Base-by-base conservation (phyloP, 2,329 filamentous ascomycete species). In the Phialophora chinensis region DNA sequence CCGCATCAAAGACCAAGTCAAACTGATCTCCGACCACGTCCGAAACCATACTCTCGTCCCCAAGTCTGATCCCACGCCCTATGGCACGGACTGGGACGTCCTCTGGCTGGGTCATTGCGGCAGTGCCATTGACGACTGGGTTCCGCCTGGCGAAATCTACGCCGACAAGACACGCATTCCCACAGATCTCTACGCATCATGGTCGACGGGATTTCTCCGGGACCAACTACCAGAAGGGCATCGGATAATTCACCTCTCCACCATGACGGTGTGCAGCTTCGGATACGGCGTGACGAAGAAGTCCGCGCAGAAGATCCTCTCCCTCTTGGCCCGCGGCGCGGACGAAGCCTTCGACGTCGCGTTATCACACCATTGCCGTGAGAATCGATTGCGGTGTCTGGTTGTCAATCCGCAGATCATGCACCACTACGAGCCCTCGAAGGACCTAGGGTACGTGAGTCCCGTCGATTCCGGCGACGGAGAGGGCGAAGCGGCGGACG, bases 61-160 rank as follows among this genome's bases (percentile, higher is more conserved):
- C 5, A 29, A 33, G 23, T 20, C 7, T 7, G 49, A 59, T 23
- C 49, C 38, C 3, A 60, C 50, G 4, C 65, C 84, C 0, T 86
- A 84, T 58, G 82, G 84, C 25, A 79, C 80, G 61, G 75, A 79
- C 64, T 86, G 83, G 84, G 83, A 85, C 65, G 66, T 85, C 1
- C 77, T 85, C 12, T 85, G 83, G 82, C 72, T 84, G 0, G 84
- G 83, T 25, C 81, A 83, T 66, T 84, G 82, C 66, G 80, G 80
- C 29, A 14, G 35, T 4, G 57, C 49, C n/a, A 59, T 44, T 14
- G 53, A 59, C 12, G 56, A 56, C 33, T 14, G 27, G 8, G 33
- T 27, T 2, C 49, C 29, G 1, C 60, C 58, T 6, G 38, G 44
- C 14, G 29, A 25, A 10, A 42, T 55, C 6, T 50, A 63, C 53